These are phyloP conservation scores for Lecanicillium sp. DNA, from an alignment of 2,329 filamentous ascomycete species.

Conservation along the genomic window DNA sequence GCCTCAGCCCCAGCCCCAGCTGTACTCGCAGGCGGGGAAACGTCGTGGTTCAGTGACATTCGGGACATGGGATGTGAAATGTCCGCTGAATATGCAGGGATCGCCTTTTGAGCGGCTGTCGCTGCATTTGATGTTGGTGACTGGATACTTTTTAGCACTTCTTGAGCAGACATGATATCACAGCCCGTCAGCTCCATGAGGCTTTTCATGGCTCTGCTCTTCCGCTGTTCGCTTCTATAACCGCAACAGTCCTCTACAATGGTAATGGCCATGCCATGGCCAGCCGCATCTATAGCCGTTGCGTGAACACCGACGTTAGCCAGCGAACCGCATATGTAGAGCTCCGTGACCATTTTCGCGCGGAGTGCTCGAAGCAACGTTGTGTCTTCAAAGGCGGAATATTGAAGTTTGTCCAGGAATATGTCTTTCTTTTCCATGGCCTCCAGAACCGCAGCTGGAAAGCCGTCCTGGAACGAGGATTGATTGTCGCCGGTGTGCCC, in stretches of 20 bases:
- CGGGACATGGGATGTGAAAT: too few species aligned
- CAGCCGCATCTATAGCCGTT: slow-evolving; percentile 82
- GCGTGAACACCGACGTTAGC: slow-evolving; percentile 87
- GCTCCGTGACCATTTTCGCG: slow-evolving; percentile 79
- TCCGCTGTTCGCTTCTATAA: slow-evolving; percentile 62
- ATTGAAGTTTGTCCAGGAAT: slow-evolving; percentile 62
- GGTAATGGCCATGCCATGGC: slow-evolving; percentile 80
- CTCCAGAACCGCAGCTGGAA: slow-evolving; percentile 33
- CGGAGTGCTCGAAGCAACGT: slow-evolving; percentile 68
- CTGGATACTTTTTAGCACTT: neutral
- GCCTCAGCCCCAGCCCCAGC: too few species aligned
- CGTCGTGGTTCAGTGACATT: too few species aligned
- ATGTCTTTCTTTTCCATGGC: slow-evolving; percentile 41
- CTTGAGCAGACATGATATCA: slow-evolving; percentile 45
- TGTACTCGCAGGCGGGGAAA: too few species aligned
- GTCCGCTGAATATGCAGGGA: too few species aligned
- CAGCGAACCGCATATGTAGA: slow-evolving; percentile 82
- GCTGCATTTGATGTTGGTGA: too few species aligned
- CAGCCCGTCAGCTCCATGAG: slow-evolving; percentile 72
- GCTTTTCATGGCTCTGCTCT: slow-evolving; percentile 61
- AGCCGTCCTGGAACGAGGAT: slow-evolving; percentile 31
- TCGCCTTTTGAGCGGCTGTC: too few species aligned
- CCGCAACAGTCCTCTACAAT: slow-evolving; percentile 85
- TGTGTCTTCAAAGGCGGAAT: slow-evolving; percentile 78
- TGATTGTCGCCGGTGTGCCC: too few species aligned